A percentile compares a stretch with the other conserved stretches of the same genome.
Evolutionary conservation across 139 green algal species (phyloP).

Genomic region (Micractinium conductrix): DNA sequence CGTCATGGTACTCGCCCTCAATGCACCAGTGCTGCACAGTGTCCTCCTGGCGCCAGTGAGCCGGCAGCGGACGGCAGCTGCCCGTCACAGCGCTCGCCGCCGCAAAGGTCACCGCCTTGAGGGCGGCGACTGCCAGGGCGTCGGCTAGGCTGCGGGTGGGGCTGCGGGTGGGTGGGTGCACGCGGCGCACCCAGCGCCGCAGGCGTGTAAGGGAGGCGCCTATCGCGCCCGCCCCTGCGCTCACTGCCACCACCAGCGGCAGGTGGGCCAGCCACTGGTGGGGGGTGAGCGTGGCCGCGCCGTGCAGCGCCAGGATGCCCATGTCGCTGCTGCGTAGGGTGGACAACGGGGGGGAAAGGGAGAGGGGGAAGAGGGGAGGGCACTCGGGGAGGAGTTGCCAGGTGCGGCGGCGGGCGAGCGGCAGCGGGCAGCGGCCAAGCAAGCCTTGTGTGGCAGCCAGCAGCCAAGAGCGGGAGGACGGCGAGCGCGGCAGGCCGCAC

Average conservation of each 20-base stretch:
- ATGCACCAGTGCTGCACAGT: slow-evolving; percentile 7
- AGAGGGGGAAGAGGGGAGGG: too few species aligned
- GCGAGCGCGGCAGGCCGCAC: background rate
- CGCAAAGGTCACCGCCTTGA: slow-evolving; percentile 2
- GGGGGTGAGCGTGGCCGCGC: slow-evolving; percentile 59
- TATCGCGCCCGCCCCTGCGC: slow-evolving; percentile 69
- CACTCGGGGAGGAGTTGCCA: too few species aligned
- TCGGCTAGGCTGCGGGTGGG: background rate
- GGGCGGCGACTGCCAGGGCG: background rate
- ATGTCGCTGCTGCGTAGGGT: background rate
- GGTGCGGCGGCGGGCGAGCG: background rate
- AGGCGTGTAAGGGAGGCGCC: slow-evolving; percentile 81
- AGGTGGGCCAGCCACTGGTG: slow-evolving; percentile 81
- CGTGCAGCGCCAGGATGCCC: slow-evolving; percentile 71
- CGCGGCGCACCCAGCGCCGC: slow-evolving; percentile 66
- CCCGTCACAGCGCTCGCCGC: background rate
- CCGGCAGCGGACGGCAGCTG: background rate
- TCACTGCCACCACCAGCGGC: slow-evolving; percentile 74
- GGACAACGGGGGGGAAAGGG: too few species aligned
- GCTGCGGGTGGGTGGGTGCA: slow-evolving; percentile 3
- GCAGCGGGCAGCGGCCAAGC: too few species aligned
- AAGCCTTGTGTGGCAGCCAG: too few species aligned
- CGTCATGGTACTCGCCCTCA: slow-evolving; percentile 80
- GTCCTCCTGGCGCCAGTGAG: background rate
- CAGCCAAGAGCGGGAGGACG: too few species aligned